A percentile compares a stretch with the other conserved stretches of the same genome.
Evolutionary conservation across 805 yeast genomes (phyloP).

Genomic region (Ogataea sp.): DNA sequence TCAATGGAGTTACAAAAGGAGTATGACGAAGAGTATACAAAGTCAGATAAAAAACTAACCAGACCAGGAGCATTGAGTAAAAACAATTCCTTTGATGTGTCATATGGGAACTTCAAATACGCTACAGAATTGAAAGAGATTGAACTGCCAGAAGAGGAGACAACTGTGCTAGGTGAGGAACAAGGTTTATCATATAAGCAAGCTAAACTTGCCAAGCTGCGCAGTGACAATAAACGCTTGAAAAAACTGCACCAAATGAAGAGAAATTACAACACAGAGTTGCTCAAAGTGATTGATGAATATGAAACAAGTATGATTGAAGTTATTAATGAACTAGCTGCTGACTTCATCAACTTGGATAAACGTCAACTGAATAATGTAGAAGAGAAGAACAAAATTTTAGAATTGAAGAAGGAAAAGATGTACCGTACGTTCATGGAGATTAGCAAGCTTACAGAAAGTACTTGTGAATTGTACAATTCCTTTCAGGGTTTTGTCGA

Average conservation of each 20-base stretch:
- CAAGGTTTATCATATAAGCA: constrained; percentile 4
- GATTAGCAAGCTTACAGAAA: constrained; percentile 11
- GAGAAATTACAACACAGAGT: constrained; percentile 11
- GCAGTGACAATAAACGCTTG: constrained; percentile 9
- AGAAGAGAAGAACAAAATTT: constrained; percentile 4
- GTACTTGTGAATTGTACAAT: constrained; percentile 9
- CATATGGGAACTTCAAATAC: constrained; percentile 2
- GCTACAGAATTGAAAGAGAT: constrained; percentile 1
- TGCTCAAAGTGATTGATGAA: constrained; percentile 9
- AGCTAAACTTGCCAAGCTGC: constrained; percentile 2
- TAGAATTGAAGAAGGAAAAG: constrained; percentile 6
- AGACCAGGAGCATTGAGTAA: constrained; percentile 1
- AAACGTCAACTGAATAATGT: constrained; percentile 10
- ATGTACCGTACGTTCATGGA: constrained; percentile 12
- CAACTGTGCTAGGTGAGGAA: neutral
- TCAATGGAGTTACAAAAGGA: constrained; percentile 6
- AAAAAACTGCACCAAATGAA: constrained; percentile 8
- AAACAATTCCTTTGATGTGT: neutral
- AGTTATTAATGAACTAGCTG: constrained; percentile 8
- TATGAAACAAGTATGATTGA: constrained; percentile 11
- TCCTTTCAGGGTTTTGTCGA: constrained; percentile 7
- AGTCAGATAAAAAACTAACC: neutral
- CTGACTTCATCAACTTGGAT: constrained; percentile 6
- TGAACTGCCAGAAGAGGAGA: neutral
- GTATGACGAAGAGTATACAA: constrained; percentile 2